Percentiles rank a stretch among this genome's conserved stretches.
Evolutionary conservation across 2,329 filamentous ascomycete species (phyloP).

Genomic region (Daldinia sp.): DNA sequence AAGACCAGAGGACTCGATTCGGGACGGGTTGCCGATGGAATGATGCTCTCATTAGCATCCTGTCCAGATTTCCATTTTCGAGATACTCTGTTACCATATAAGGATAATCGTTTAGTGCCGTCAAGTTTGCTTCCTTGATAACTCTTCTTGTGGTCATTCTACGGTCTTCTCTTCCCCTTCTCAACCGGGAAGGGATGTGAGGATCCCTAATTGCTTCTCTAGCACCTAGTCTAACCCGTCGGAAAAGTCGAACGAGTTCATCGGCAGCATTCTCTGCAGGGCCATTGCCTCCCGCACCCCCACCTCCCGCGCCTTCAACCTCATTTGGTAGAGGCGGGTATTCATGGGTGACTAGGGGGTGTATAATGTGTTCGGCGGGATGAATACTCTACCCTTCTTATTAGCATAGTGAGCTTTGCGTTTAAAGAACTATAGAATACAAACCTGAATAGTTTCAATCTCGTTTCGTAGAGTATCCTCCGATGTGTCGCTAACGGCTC

Average conservation of each 20-base stretch:
- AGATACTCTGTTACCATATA: constrained; percentile 21
- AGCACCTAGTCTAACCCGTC: not conserved
- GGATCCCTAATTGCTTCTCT: not conserved
- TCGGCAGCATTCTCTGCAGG: not conserved
- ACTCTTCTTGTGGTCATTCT: not conserved
- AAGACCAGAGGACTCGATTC: constrained; percentile 25
- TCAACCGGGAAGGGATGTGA: not conserved
- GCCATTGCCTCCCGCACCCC: not conserved
- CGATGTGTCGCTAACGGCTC: not conserved
- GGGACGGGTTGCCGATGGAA: not conserved
- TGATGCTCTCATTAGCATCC: constrained; percentile 2
- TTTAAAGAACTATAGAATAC: not conserved
- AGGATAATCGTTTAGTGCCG: not conserved
- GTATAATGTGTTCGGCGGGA: constrained; percentile 11
- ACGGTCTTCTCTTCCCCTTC: not conserved
- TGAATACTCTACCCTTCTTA: not conserved
- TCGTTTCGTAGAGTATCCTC: constrained; percentile 11
- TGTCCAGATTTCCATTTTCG: constrained; percentile 12
- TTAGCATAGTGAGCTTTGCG: constrained; percentile 9
- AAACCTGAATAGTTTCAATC: not conserved
- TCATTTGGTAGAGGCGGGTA: not conserved
- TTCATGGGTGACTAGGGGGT: not conserved
- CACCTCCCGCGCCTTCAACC: not conserved
- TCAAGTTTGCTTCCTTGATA: constrained; percentile 3
- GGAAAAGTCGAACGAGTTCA: not conserved